phyloP scores from a whole-genome alignment of 1,284 basidiomycete species.

The Microbotryum silenes-acaulis region DNA sequence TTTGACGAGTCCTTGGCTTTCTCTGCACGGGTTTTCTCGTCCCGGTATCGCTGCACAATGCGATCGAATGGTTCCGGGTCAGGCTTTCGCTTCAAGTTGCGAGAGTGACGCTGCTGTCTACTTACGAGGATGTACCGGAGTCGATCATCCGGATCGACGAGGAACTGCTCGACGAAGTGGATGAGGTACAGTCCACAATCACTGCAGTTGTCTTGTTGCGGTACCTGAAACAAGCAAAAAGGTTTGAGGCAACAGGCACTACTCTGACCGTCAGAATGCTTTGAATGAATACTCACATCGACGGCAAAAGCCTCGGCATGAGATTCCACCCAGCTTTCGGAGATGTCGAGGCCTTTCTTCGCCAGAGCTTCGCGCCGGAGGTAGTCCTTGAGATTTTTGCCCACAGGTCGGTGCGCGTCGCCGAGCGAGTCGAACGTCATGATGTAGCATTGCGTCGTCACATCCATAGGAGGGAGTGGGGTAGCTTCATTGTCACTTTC shows the following conservation, averaged over 20 bases:
- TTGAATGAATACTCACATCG: not conserved
- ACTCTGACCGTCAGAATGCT: too few relatives aligned
- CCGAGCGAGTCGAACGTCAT: constrained; percentile 84
- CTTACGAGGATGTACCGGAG: constrained; percentile 41
- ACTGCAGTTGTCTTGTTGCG: constrained; percentile 70
- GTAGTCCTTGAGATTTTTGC: constrained; percentile 58
- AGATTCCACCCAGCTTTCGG: constrained; percentile 17
- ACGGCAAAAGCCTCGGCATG: not conserved
- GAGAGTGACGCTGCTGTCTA: not conserved
- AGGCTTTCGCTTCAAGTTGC: not conserved
- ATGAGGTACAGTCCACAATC: constrained; percentile 78
- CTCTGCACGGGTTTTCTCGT: not conserved
- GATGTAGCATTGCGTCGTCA: constrained; percentile 56
- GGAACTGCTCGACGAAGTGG: constrained; percentile 67
- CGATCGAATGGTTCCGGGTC: not conserved
- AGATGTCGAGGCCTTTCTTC: constrained; percentile 50
- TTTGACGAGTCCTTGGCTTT: not conserved
- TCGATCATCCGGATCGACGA: constrained; percentile 51
- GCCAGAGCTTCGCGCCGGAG: constrained; percentile 69
- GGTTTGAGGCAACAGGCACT: too few relatives aligned
- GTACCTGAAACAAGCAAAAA: constrained; percentile 49
- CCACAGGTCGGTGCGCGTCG: constrained; percentile 56
- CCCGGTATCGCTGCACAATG: not conserved
- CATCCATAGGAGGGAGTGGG: not conserved
- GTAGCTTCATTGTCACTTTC: not conserved